Evolutionary conservation across 1,284 basidiomycete species (phyloP), one percentile per base, ranked within the genome.

Genomic region (Naganishia cerealis): DNA sequence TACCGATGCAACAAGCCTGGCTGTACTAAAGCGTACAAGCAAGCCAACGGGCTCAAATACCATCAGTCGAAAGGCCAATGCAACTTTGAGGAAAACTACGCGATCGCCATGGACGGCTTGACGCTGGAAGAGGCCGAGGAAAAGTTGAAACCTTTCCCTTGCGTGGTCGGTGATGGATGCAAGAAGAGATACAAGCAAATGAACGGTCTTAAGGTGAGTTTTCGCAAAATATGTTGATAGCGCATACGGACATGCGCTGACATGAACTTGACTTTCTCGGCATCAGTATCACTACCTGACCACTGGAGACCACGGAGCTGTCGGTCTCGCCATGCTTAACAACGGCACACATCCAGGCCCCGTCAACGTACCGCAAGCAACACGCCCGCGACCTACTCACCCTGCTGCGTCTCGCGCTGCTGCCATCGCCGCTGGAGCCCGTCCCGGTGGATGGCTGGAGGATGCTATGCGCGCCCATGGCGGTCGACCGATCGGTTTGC

Each of bases 11-110:
- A 93, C 16, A 95, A 95, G 74, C 89, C 91, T 0, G 95, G 96
- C 67, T 99, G 95, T 84, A 94, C 94, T 84, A 99, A 99, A 85
- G 88, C 88, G 55, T 99, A 99, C 86, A 98, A 98, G 84, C 95
- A 98, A 82, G 93, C 92, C 70, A 92, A 92, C 77, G 91, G 91
- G 1, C 85, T 99, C 75, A 98, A 99, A 84, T 70, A 70, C 36
- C 69, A 70, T 57, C 62, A 67, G 66, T 55, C 57, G 36, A 70
- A 70, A 39, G 69, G 95, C 3, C 90, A 90, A 73, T 98, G 94
- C 82, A 92, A 92, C 78, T 93, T 92, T 79, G 90, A 90, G 0
- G 90, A 91, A 2, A 89, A 81, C 86, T 75, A 92, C 87, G 81
- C 81, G 10, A 80, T 81, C 36, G 80, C 81, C 78, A 89, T 91